phyloP scores from a whole-genome alignment of 148 eudicot species.

The Rhododendron kiyosumense region DNA sequence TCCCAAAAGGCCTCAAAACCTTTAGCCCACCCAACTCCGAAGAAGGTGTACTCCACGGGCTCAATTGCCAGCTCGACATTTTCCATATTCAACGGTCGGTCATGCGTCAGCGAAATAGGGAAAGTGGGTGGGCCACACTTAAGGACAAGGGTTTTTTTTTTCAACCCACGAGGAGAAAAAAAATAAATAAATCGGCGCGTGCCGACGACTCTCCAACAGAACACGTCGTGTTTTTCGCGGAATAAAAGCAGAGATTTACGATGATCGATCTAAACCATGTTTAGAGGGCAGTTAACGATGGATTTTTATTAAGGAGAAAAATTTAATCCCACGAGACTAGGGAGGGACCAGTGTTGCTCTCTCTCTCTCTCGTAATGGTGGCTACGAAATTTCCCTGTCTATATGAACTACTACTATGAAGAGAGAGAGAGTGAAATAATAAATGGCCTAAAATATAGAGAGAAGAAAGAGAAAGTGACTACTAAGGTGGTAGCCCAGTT shows the following conservation, averaged over 20 bases:
- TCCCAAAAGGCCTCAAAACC: not conserved
- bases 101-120: not conserved
- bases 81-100: not conserved
- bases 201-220: not conserved
- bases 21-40: not conserved
- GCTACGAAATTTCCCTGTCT: slow-evolving; percentile 11
- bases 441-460: not conserved
- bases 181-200: not conserved
- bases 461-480: not conserved
- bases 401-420: not conserved
- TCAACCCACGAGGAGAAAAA: not conserved
- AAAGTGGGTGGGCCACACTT: not conserved
- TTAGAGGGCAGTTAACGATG: not conserved
- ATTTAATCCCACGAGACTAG: not conserved
- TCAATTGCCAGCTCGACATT: not conserved
- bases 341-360: not conserved
- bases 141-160: not conserved
- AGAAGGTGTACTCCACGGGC: not conserved
- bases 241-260: not conserved
- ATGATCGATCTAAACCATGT: not conserved
- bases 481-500: too few species aligned
- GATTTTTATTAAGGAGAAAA: not conserved
- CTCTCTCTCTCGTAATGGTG: not conserved
- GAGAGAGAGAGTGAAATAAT: not conserved
- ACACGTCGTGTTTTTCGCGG: not conserved